These are phyloP conservation scores for Talaromyces sp. DNA, from an alignment of 2,329 filamentous ascomycete genomes.

Conservation along the genomic window DNA sequence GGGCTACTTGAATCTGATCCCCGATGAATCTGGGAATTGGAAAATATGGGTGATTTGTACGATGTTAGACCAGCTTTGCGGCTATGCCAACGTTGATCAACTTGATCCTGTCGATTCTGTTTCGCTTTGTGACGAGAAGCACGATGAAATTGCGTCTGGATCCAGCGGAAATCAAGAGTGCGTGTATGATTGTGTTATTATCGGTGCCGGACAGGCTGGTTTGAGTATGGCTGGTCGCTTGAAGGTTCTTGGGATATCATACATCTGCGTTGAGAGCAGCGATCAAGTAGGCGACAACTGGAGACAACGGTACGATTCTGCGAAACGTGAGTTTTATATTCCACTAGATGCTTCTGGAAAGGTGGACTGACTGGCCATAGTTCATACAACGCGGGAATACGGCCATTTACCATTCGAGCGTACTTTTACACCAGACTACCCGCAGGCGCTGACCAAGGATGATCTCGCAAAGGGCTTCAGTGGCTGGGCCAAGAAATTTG, in stretches of 20 bases:
- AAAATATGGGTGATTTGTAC: constrained; percentile 24
- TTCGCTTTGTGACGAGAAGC: not conserved
- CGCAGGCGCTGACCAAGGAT: constrained; percentile 18
- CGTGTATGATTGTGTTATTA: constrained; percentile 26
- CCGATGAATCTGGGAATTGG: constrained; percentile 14
- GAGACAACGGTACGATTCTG: constrained; percentile 42
- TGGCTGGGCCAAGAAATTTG: constrained; percentile 18
- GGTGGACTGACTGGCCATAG: constrained; percentile 19
- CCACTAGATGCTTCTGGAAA: not conserved
- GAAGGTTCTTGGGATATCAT: constrained; percentile 37
- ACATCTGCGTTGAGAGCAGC: constrained; percentile 43
- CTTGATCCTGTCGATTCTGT: constrained; percentile 3
- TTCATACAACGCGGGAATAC: constrained; percentile 15
- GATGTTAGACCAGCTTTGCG: constrained; percentile 18
- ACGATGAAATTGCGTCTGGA: not conserved
- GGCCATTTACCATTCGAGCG: constrained; percentile 23
- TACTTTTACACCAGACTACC: constrained; percentile 19
- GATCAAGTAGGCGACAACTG: constrained; percentile 42
- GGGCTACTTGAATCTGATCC: constrained; percentile 17
- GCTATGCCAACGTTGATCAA: constrained; percentile 16
- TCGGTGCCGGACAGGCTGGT: constrained; percentile 43
- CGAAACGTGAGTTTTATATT: constrained; percentile 20
- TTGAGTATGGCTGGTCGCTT: constrained; percentile 40
- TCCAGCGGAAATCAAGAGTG: not conserved
- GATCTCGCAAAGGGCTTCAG: constrained; percentile 18